A percentile compares a stretch with the other conserved stretches of the same genome.
These are phyloP conservation scores for Cutaneotrichosporon mucoides DNA, from an alignment of 1,284 basidiomycete genomes.

Conservation along the genomic window DNA sequence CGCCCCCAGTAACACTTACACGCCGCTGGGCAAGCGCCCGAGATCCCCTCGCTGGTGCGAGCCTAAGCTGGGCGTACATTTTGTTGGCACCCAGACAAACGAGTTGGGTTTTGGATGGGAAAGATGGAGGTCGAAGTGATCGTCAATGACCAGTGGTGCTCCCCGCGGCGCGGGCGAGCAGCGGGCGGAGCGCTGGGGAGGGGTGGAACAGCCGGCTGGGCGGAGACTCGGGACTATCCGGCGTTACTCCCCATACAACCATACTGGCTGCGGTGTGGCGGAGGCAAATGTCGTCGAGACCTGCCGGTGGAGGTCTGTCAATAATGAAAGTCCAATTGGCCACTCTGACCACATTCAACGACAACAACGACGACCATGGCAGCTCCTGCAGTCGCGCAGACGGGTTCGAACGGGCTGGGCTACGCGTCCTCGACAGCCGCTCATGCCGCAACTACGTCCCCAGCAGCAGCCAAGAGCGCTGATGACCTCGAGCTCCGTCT, in stretches of 20 bases:
- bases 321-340: too few relatives aligned
- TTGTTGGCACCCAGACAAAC: conserved; percentile 4
- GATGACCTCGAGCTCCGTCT: conserved; percentile 18
- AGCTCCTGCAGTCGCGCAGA: conserved; percentile 7
- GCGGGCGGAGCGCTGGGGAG: too few relatives aligned
- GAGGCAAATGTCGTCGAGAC: background rate
- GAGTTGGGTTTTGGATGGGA: background rate
- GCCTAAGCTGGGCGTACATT: conserved; percentile 37
- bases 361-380: background rate
- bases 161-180: too few relatives aligned
- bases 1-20: conserved; percentile 17
- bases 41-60: conserved; percentile 26
- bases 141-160: too few relatives aligned
- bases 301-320: conserved; percentile 7
- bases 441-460: background rate
- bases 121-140: background rate
- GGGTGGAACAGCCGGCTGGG: too few relatives aligned
- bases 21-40: conserved; percentile 32
- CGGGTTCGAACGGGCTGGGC: conserved; percentile 26
- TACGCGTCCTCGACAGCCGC: conserved; percentile 17
- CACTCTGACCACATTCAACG: background rate
- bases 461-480: background rate
- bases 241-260: conserved; percentile 2
- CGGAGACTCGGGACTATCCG: background rate
- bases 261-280: background rate